Evolutionary conservation across 495 filamentous ascomycete genomes (phyloP).

Genomic region (Collariella sp.): DNA sequence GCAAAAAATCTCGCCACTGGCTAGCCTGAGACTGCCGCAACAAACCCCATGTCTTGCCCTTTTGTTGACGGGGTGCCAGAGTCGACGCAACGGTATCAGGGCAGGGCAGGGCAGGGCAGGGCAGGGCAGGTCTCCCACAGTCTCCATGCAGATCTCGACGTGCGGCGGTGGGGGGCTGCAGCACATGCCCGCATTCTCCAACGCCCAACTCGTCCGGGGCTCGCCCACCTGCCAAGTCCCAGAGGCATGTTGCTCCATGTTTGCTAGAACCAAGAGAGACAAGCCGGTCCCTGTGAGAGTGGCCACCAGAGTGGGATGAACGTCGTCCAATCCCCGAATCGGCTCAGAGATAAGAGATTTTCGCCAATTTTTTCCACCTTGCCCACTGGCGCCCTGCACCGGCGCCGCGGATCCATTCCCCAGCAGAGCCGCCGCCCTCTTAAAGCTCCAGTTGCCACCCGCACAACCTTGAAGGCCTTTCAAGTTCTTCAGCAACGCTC

Average conservation of each 20-base stretch:
- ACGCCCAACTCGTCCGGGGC: not conserved
- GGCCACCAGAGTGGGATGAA: not conserved
- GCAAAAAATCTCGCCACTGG: not conserved
- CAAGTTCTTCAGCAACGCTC: constrained; percentile 1
- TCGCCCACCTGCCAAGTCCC: not conserved
- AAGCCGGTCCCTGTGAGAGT: not conserved
- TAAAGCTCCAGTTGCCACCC: constrained; percentile 7
- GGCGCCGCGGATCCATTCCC: too few relatives aligned
- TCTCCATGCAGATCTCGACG: not conserved
- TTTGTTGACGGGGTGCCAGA: not conserved
- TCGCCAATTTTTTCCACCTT: constrained; percentile 7
- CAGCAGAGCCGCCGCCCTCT: not conserved
- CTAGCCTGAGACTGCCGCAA: too few relatives aligned
- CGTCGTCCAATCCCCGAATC: constrained; percentile 14
- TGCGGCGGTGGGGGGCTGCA: not conserved
- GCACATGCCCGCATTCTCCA: not conserved
- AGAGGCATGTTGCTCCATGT: too few relatives aligned
- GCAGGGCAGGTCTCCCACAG: too few relatives aligned
- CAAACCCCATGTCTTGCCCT: not conserved
- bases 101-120: too few relatives aligned
- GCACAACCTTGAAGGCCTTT: not conserved
- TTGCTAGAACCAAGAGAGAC: not conserved
- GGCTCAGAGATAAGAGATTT: constrained; percentile 27
- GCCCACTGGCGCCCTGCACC: not conserved
- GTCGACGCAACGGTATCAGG: too few relatives aligned